A percentile compares a stretch with the other conserved stretches of the same genome.
Conservation (phyloP, 345 rosid genomes). For the Acer saccharum region DNA sequence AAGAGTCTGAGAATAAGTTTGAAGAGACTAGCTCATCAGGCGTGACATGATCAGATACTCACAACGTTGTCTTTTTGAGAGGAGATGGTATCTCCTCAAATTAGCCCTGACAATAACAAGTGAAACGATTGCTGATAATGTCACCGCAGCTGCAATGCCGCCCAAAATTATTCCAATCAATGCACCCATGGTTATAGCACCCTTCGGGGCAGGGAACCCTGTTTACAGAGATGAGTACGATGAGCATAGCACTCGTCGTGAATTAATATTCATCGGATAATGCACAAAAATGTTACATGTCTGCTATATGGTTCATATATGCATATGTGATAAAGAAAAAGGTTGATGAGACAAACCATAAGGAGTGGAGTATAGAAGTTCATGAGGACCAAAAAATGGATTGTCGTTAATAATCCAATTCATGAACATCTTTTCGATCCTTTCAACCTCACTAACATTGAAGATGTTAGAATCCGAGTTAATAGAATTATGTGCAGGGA, state of each 20-base stretch:
- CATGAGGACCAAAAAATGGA: slow-evolving; percentile 84
- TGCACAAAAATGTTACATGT: background rate
- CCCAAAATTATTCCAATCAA: slow-evolving; percentile 70
- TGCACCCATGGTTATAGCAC: slow-evolving; percentile 60
- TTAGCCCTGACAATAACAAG: slow-evolving; percentile 56
- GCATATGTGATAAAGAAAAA: background rate
- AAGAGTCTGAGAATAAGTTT: background rate
- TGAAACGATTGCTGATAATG: slow-evolving; percentile 66
- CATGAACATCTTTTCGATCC: slow-evolving; percentile 63
- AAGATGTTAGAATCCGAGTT: slow-evolving; percentile 40
- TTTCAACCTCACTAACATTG: slow-evolving; percentile 56
- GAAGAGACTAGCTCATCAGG: background rate
- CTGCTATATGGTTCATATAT: background rate
- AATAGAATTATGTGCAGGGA: slow-evolving; percentile 45
- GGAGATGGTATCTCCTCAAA: slow-evolving; percentile 37
- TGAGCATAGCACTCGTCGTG: slow-evolving; percentile 7
- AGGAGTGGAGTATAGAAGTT: slow-evolving; percentile 48
- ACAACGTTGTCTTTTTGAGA: slow-evolving; percentile 57
- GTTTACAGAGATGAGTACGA: slow-evolving; percentile 21
- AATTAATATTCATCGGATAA: slow-evolving; percentile 2
- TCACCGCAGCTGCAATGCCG: slow-evolving; percentile 64
- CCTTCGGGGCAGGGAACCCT: slow-evolving; percentile 36
- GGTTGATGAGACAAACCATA: too few relatives aligned
- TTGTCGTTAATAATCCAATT: slow-evolving; percentile 70
- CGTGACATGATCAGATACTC: slow-evolving; percentile 32